Base-by-base conservation (phyloP, 1,139 yeast genomes). In the Yamadazyma triangularis region DNA sequence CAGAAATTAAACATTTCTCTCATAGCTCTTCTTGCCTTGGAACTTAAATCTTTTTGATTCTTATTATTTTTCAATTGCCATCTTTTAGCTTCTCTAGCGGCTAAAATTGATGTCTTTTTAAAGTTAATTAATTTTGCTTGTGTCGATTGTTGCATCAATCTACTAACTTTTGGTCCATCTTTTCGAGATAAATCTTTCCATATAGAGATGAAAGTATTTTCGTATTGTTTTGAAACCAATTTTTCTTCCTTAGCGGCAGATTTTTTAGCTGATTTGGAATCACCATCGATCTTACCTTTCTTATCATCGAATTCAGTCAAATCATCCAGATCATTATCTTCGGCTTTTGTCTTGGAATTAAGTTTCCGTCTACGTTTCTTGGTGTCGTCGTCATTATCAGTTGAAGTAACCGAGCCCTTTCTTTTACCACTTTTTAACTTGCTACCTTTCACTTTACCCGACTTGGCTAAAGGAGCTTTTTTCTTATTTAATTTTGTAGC, bases 1-100 rank as follows among this genome's bases (percentile, higher is more conserved):
- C 98, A 93, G 70, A 86, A 91, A 49, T 86, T 84, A 51, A 89
- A 79, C 98, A 93, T 93, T 60, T 91, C 99, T 51, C 97, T 77
- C 89, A 89, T 86, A 29, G 96, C 95, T 52, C 98, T 77, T 58
- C 96, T 78, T 3, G 97, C 96, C 54, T 86, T 85, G 9, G 95
- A 81, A 45, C 85, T 88, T 48, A 89, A 69, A 60, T 91, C 98
- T 62, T 91, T 93, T 50, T 82, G 82, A 43, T 83, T 83, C 54
- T 89, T 89, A 53, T 87, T 89, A 33, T 95, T 89, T 48, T 84
- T 77, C 34, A 81, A 65, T 60, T 89, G 96, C 98, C 98, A 93
- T 53, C 94, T 77, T 53, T 85, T 80, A 4, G 98, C 94, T 62
- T 91, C 99, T 58, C 96, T 79, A 4, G 95, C 88, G 8, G 96